A percentile compares a stretch with the other conserved stretches of the same genome.
phyloP scores from a whole-genome alignment of 2,329 filamentous ascomycete species.

The Alternaria ethzedia region DNA sequence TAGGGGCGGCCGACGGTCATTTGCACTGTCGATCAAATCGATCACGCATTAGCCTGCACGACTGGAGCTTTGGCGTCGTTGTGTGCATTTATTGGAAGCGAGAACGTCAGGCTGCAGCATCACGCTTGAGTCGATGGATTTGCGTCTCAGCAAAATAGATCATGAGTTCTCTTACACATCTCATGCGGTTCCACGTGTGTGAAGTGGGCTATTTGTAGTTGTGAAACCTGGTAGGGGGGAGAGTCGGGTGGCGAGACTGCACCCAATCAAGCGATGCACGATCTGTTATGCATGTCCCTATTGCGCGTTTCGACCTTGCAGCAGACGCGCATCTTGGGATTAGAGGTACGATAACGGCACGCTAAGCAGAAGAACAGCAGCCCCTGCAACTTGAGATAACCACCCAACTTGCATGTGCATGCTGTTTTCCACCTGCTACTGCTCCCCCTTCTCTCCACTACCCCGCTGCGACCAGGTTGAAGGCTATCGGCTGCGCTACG shows the following conservation, averaged over 20 bases:
- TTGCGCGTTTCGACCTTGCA: conserved; percentile 29
- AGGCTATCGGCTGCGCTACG: conserved; percentile 33
- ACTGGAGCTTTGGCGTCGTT: neutral
- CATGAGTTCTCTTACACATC: neutral
- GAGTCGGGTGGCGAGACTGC: conserved; percentile 27
- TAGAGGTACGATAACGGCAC: conserved; percentile 25
- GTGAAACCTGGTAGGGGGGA: conserved; percentile 24
- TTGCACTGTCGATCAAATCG: conserved; percentile 9
- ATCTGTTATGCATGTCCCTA: conserved; percentile 28
- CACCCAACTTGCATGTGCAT: neutral
- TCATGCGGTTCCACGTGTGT: neutral
- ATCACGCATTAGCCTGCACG: neutral
- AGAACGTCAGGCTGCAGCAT: neutral
- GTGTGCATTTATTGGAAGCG: neutral
- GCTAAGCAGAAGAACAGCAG: conserved; percentile 22
- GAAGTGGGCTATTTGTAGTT: conserved; percentile 4
- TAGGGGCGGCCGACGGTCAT: conserved; percentile 2
- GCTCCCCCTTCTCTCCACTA: conserved; percentile 2
- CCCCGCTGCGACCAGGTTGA: conserved; percentile 7
- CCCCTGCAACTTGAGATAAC: conserved; percentile 6
- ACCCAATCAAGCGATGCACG: conserved; percentile 36
- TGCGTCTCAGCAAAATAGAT: neutral
- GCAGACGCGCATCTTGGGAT: conserved; percentile 25
- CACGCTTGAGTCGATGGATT: neutral
- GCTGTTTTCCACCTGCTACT: neutral